phyloP scores from a whole-genome alignment of 352 stramenopile species.

The Pythium dissotocum region DNA sequence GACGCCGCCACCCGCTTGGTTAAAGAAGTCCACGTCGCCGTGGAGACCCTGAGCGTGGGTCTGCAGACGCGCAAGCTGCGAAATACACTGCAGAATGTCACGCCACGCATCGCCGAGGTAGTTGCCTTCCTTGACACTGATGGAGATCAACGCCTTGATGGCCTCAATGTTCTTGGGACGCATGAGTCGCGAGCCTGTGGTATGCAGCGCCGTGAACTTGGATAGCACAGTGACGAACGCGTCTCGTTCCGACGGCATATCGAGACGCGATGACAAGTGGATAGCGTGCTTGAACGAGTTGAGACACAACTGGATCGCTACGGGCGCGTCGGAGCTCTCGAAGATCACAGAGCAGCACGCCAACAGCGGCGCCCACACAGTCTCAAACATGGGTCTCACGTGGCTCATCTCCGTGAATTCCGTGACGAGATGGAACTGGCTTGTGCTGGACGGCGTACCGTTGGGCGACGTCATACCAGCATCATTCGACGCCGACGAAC shows the following conservation, averaged over 20 bases:
- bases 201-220: slow-evolving; percentile 96
- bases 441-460: background rate
- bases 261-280: slow-evolving; percentile 80
- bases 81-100: slow-evolving; percentile 96
- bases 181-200: slow-evolving; percentile 91
- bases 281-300: slow-evolving; percentile 96
- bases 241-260: slow-evolving; percentile 93
- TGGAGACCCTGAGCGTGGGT: slow-evolving; percentile 92
- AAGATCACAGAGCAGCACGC: slow-evolving; percentile 97
- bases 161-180: slow-evolving; percentile 97
- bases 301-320: slow-evolving; percentile 93
- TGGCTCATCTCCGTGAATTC: slow-evolving; percentile 72
- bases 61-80: slow-evolving; percentile 96
- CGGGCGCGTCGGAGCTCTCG: slow-evolving; percentile 91
- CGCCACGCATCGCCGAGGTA: slow-evolving; percentile 97
- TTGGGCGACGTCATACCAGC: background rate
- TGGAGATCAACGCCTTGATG: slow-evolving; percentile 95
- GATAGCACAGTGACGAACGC: slow-evolving; percentile 96
- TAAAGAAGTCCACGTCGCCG: slow-evolving; percentile 84
- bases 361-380: slow-evolving; percentile 96
- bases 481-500: slow-evolving; percentile 6
- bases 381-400: slow-evolving; percentile 98
- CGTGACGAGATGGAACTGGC: slow-evolving; percentile 67
- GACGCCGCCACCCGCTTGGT: slow-evolving; percentile 32
- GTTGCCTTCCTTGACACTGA: slow-evolving; percentile 97